Conservation (phyloP, 2,329 filamentous ascomycete genomes). For the Periglandula ipomoeae region DNA sequence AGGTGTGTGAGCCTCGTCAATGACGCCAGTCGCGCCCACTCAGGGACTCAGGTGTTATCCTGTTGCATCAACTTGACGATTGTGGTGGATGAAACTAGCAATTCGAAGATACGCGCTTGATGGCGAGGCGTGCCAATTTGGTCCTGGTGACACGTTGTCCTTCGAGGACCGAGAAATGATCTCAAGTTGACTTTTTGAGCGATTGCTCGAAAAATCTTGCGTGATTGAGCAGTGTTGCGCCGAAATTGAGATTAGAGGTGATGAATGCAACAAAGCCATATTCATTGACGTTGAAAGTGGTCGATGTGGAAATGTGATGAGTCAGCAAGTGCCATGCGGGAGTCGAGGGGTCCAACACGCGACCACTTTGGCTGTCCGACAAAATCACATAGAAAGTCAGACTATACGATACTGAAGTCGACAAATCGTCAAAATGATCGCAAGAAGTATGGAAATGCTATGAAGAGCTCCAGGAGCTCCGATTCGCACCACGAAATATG, state of each 20-base stretch:
- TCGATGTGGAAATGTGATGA: slow-evolving; percentile 7
- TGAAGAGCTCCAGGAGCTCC: too few relatives aligned
- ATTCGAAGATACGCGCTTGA: background rate
- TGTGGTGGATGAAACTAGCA: background rate
- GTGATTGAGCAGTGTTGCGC: background rate
- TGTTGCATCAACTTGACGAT: background rate
- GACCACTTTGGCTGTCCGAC: too few relatives aligned
- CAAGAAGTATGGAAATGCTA: too few relatives aligned
- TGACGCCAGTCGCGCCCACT: background rate
- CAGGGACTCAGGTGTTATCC: background rate
- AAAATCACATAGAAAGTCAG: too few relatives aligned
- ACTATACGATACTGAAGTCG: too few relatives aligned
- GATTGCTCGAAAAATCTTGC: background rate
- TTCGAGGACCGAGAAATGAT: too few relatives aligned
- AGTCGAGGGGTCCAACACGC: background rate
- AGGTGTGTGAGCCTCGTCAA: background rate
- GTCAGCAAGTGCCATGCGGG: slow-evolving; percentile 13
- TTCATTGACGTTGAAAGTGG: background rate
- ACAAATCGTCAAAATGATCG: too few relatives aligned
- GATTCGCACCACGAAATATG: too few relatives aligned
- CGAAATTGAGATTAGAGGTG: background rate
- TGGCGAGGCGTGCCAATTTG: too few relatives aligned
- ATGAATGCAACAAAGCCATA: background rate
- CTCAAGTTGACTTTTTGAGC: background rate
- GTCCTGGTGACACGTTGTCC: too few relatives aligned